phyloP scores from a whole-genome alignment of 768 basidiomycete genomes.

The Boletus patriciae region DNA sequence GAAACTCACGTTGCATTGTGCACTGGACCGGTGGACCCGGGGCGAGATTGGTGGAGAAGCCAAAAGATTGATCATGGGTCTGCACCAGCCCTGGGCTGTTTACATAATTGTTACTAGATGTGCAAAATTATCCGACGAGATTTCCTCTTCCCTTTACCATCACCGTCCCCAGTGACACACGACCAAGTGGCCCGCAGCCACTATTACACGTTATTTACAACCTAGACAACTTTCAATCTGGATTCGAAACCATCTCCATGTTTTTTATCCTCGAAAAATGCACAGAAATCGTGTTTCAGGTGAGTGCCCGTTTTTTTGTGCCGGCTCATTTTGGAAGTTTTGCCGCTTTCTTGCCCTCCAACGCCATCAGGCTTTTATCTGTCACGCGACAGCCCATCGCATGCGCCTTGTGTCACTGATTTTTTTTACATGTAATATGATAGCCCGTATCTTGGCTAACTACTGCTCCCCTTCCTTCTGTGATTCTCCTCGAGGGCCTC shows the following conservation, averaged over 20 bases:
- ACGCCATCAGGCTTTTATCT: conserved; percentile 31
- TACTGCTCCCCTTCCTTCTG: conserved; percentile 19
- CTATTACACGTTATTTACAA: conserved; percentile 14
- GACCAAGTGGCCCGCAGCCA: conserved; percentile 32
- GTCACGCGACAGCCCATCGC: conserved; percentile 40
- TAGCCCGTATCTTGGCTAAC: conserved; percentile 18
- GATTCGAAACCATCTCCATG: conserved; percentile 36
- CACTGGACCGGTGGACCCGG: background rate
- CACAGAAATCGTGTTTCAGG: conserved; percentile 38
- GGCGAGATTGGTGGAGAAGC: background rate
- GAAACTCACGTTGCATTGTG: conserved; percentile 32
- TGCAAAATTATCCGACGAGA: conserved; percentile 19
- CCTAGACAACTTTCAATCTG: conserved; percentile 35
- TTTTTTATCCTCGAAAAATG: conserved; percentile 38
- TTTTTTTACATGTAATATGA: conserved; percentile 40
- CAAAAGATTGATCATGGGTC: background rate
- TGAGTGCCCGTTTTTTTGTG: conserved; percentile 25
- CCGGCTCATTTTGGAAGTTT: conserved; percentile 26
- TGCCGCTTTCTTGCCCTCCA: conserved; percentile 22
- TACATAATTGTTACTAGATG: conserved; percentile 35
- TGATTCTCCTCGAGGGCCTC: conserved; percentile 22
- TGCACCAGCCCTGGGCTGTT: conserved; percentile 17
- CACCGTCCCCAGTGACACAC: conserved; percentile 34
- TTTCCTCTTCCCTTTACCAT: conserved; percentile 28
- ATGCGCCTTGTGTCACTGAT: conserved; percentile 33